phyloP scores from a whole-genome alignment of 495 filamentous ascomycete species.

The Rhypophila decipiens region DNA sequence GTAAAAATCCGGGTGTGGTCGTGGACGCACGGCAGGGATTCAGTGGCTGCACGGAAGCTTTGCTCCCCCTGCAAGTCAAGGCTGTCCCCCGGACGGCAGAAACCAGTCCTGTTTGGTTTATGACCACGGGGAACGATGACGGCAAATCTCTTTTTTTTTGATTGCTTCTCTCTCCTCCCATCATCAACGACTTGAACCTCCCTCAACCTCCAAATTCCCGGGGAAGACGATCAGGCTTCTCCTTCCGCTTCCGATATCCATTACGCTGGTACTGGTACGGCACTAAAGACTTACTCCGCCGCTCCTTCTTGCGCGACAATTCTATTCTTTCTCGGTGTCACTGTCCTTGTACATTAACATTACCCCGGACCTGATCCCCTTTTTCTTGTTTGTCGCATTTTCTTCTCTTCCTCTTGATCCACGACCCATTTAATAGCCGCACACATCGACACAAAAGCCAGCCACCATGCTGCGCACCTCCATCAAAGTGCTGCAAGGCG shows the following conservation, averaged over 20 bases:
- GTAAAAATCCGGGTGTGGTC: too few species aligned
- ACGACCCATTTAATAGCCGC: slow-evolving; percentile 5
- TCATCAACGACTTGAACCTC: background rate
- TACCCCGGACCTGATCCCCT: background rate
- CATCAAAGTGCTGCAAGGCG: slow-evolving; percentile 24
- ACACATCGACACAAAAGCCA: slow-evolving; percentile 8
- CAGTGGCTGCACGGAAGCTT: too few species aligned
- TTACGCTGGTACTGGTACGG: too few species aligned
- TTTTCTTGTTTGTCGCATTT: slow-evolving; percentile 21
- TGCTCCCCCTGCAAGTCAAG: too few species aligned
- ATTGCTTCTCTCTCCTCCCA: slow-evolving; percentile 6
- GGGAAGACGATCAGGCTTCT: slow-evolving; percentile 4
- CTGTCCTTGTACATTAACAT: background rate
- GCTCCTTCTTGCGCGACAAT: slow-evolving; percentile 23
- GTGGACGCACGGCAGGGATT: too few species aligned
- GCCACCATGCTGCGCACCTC: slow-evolving; percentile 47
- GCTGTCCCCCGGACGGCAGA: too few species aligned
- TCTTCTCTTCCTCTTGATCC: slow-evolving; percentile 22
- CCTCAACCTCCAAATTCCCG: background rate
- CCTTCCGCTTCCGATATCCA: slow-evolving; percentile 12
- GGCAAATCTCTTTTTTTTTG: too few species aligned
- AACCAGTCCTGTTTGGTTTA: too few species aligned
- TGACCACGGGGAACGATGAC: too few species aligned
- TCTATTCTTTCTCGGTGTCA: slow-evolving; percentile 5
- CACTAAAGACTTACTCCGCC: slow-evolving; percentile 54